These are phyloP conservation scores for Hypoxylon sp. DNA, from an alignment of 2,329 filamentous ascomycete genomes.

Conservation along the genomic window DNA sequence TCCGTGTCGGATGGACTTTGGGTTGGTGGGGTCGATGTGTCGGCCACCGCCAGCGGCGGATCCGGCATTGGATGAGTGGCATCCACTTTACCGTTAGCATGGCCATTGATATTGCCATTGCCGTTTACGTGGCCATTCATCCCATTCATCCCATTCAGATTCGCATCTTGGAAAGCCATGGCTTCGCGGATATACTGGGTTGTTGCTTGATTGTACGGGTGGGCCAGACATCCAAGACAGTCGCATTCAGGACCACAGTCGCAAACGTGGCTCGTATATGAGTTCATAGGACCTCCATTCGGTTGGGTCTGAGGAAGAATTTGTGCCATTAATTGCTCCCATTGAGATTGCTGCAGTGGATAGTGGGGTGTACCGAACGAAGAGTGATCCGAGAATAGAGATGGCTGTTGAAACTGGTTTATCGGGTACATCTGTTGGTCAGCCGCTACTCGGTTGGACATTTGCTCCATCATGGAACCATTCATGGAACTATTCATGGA, in stretches of 20 bases:
- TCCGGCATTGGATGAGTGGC: slow-evolving; percentile 23
- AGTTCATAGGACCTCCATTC: slow-evolving; percentile 15
- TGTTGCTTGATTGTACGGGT: slow-evolving; percentile 77
- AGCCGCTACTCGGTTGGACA: slow-evolving; percentile 13
- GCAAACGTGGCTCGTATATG: slow-evolving; percentile 63
- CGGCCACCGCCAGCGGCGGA: slow-evolving; percentile 63
- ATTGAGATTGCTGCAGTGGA: slow-evolving; percentile 48
- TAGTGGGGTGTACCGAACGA: slow-evolving; percentile 40
- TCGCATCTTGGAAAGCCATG: slow-evolving; percentile 37
- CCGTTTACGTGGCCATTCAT: slow-evolving; percentile 34
- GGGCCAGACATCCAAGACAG: slow-evolving; percentile 77
- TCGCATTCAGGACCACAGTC: slow-evolving; percentile 76
- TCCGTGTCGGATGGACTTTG: slow-evolving; percentile 60
- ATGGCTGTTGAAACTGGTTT: slow-evolving; percentile 33
- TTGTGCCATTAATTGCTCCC: slow-evolving; percentile 46
- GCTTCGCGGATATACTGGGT: slow-evolving; percentile 57
- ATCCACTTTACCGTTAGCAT: slow-evolving; percentile 58
- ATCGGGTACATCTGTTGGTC: slow-evolving; percentile 40
- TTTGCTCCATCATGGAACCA: slow-evolving; percentile 29
- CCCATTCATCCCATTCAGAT: neutral
- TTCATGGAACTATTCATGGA: slow-evolving; percentile 36
- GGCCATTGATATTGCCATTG: slow-evolving; percentile 50
- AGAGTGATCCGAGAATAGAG: slow-evolving; percentile 35
- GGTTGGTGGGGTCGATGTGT: slow-evolving; percentile 64
- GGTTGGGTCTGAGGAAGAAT: slow-evolving; percentile 29